A percentile compares a stretch with the other conserved stretches of the same genome.
Evolutionary conservation across 371 early-diverging fungal species (phyloP).

Genomic region (Funneliformis caledonium): DNA sequence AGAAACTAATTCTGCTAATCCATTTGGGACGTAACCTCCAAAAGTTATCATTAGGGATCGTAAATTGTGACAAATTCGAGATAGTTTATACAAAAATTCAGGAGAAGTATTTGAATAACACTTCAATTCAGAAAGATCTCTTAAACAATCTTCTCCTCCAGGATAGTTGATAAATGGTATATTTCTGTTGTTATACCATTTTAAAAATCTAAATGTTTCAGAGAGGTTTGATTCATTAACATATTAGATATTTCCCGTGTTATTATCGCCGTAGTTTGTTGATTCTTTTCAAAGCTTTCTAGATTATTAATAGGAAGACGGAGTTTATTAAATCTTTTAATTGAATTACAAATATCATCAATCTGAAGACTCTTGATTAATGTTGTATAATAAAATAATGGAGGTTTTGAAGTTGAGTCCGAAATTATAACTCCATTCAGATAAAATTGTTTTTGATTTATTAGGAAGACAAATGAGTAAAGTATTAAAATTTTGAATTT

Average conservation of each 20-base stretch:
- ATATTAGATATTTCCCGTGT: too few relatives aligned
- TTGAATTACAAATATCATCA: not conserved
- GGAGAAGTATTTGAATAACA: not conserved
- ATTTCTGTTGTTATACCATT: too few relatives aligned
- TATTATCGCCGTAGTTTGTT: too few relatives aligned
- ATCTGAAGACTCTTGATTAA: not conserved
- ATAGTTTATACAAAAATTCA: not conserved
- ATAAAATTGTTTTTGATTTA: not conserved
- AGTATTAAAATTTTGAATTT: not conserved
- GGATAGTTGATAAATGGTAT: not conserved
- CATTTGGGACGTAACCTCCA: too few relatives aligned
- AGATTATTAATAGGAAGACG: too few relatives aligned
- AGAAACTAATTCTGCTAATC: not conserved
- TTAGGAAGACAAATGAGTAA: not conserved
- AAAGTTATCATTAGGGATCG: too few relatives aligned
- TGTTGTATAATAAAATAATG: not conserved
- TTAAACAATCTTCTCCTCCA: not conserved
- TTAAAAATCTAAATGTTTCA: not conserved
- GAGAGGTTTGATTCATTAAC: too few relatives aligned
- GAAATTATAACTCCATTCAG: not conserved
- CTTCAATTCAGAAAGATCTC: slow-evolving; percentile 11
- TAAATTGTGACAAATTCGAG: slow-evolving; percentile 1
- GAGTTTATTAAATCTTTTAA: not conserved
- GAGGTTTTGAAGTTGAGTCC: not conserved
- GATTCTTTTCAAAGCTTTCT: too few relatives aligned